These are phyloP conservation scores for Kodamaea sp. DNA, from an alignment of 1,139 yeast genomes.

Conservation along the genomic window DNA sequence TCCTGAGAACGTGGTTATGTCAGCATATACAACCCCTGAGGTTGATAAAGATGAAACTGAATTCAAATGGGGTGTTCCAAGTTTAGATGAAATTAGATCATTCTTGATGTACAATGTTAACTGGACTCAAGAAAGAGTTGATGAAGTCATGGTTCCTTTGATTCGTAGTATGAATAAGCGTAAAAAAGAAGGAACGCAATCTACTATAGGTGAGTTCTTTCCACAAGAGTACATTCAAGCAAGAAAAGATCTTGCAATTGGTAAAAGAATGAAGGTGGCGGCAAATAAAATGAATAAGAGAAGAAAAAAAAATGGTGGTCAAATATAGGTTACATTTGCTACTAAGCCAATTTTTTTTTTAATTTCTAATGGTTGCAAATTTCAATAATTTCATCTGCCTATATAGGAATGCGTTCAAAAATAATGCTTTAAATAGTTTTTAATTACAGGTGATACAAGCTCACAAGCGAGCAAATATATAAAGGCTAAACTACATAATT, in stretches of 20 bases:
- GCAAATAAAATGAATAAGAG: conserved; percentile 45
- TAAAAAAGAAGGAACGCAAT: conserved; percentile 51
- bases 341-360: no score
- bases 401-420: no score
- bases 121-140: conserved; percentile 75
- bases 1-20: conserved; percentile 65
- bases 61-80: conserved; percentile 90
- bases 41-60: conserved; percentile 76
- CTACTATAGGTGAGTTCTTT: conserved; percentile 57
- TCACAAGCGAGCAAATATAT: no score
- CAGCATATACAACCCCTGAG: conserved; percentile 76
- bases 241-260: conserved; percentile 45
- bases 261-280: conserved; percentile 60
- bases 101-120: conserved; percentile 71
- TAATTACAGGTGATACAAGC: no score
- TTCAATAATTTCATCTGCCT: no score
- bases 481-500: no score
- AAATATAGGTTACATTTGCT: no score
- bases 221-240: conserved; percentile 47
- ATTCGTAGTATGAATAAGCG: conserved; percentile 71
- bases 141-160: conserved; percentile 86
- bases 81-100: conserved; percentile 70
- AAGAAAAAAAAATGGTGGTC: conserved; percentile 4
- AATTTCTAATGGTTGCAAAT: no score
- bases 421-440: no score